These are phyloP conservation scores for Alternaria viburni DNA, from an alignment of 2,329 filamentous ascomycete genomes.

Conservation along the genomic window DNA sequence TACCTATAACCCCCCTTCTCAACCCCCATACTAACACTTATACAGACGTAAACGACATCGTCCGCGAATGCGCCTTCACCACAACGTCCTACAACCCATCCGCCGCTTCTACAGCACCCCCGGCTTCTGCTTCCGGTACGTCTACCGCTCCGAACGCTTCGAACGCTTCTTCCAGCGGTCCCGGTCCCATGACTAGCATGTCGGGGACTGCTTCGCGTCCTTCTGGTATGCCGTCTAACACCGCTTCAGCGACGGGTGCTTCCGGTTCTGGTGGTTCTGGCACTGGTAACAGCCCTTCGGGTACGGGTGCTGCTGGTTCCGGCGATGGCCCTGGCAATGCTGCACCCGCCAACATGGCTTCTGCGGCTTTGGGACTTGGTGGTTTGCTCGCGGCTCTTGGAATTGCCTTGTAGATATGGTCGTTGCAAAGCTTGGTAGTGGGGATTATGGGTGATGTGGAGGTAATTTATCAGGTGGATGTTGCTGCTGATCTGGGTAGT, in stretches of 20 bases:
- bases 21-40: not conserved
- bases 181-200: not conserved
- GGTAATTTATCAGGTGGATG: not conserved
- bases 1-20: not conserved
- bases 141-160: not conserved
- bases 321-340: not conserved
- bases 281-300: not conserved
- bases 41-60: not conserved
- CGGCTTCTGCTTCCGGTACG: slow-evolving; percentile 1
- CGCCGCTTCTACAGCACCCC: not conserved
- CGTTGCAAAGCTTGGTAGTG: not conserved
- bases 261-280: not conserved
- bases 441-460: not conserved
- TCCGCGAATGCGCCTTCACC: slow-evolving; percentile 1
- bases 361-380: not conserved
- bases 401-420: not conserved
- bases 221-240: not conserved
- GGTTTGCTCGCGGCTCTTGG: slow-evolving; percentile 1
- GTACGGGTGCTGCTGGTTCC: not conserved
- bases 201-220: not conserved
- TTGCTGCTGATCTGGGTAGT: not conserved
- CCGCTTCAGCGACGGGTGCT: not conserved
- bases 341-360: not conserved
- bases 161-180: not conserved
- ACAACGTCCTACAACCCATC: not conserved